Base-by-base conservation (phyloP, 768 basidiomycete genomes). In the Sarcodon aspratus region DNA sequence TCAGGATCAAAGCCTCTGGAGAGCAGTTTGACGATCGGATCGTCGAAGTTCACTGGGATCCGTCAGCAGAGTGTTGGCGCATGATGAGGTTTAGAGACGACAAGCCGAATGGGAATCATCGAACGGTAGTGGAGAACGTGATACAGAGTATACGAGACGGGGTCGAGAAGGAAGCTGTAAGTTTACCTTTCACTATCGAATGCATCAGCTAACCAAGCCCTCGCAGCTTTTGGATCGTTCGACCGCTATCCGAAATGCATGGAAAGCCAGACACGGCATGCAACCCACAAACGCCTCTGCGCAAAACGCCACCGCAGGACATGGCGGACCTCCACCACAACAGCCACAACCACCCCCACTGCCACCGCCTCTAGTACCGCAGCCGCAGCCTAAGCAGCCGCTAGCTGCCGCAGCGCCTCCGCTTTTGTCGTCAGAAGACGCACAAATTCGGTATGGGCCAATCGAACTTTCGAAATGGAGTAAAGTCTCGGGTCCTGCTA, bases 11-110 rank as follows among this genome's bases (percentile, higher is more conserved):
- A 59, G 65, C 67, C 5, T 76, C 79, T 1, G 80, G 84, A 7
- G 86, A 94, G 59, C 95, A 98, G 63, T 69, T 83, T 53, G 95
- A 99, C 59, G 94, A 98, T 63, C 79, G 95, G 9, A 77, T 98
- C 36, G 83, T 98, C 15, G 96, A 99, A 63, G 93, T 95, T 13
- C 80, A 82, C 54, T 98, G 96, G 95, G 85, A 95, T 56, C 50
- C 73, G 7, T 61, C 55, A n/a, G 57, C 67, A 21, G 73, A 73
- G 32, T 69, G 72, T 43, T 98, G 94, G 93, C 80, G 79, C 50
- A 81, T 92, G 77, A 82, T 98, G 80, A 79, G 96, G 43, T 94
- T 95, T 62, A 68, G 96, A 57, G 82, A 95, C 57, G 96, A 99
- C 65, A 99, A 99, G 63, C 85, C 80, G 3, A 67, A 94, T 54